A percentile compares a stretch with the other conserved stretches of the same genome.
Evolutionary conservation across 2,329 filamentous ascomycete species (phyloP).

Genomic region (Colletotrichum orchidophilum): DNA sequence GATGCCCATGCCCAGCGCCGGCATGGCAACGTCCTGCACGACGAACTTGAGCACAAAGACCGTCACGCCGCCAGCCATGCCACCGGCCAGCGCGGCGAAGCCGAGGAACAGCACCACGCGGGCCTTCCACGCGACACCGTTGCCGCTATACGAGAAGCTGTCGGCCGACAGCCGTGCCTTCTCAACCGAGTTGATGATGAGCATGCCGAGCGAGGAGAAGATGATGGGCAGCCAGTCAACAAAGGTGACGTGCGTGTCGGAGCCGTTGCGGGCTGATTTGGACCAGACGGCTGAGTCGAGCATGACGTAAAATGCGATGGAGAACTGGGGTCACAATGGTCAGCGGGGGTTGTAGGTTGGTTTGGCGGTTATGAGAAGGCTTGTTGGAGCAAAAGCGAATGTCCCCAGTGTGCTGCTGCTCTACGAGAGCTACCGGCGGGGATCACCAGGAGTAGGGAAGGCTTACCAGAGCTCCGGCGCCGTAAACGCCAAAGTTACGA

Average conservation of each 20-base stretch:
- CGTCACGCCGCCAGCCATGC: conserved; percentile 75
- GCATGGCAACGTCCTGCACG: conserved; percentile 66
- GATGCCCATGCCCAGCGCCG: conserved; percentile 71
- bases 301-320: conserved; percentile 74
- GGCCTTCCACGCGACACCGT: conserved; percentile 74
- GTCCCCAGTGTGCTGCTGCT: not conserved
- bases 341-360: not conserved
- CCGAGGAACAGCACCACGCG: conserved; percentile 74
- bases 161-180: conserved; percentile 72
- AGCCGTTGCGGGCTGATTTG: conserved; percentile 67
- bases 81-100: conserved; percentile 71
- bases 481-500: conserved; percentile 71
- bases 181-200: conserved; percentile 77
- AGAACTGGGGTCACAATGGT: conserved; percentile 60
- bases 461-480: conserved; percentile 70
- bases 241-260: conserved; percentile 70
- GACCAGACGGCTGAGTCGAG: conserved; percentile 76
- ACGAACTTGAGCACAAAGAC: conserved; percentile 74
- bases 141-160: conserved; percentile 69
- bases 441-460: not conserved
- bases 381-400: not conserved
- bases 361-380: not conserved
- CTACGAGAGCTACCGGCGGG: not conserved
- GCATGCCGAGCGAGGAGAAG: conserved; percentile 73
- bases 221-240: conserved; percentile 76